Base-by-base conservation (phyloP, 2,329 filamentous ascomycete genomes). In the Colletotrichum sojae region DNA sequence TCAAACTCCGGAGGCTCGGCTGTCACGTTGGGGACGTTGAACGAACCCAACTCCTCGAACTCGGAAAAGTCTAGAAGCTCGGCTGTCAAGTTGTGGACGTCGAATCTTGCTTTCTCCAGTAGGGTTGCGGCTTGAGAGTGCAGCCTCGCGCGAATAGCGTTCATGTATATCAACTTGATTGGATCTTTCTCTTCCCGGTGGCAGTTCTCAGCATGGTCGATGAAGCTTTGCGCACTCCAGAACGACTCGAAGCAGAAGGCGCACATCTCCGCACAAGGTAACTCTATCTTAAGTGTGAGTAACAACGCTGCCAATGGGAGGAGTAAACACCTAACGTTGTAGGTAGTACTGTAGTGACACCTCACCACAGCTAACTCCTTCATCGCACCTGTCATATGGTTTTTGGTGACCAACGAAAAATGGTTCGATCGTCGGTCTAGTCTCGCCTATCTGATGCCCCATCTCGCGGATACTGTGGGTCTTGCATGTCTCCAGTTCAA, bases 391-490 rank as follows among this genome's bases (percentile, higher is more conserved):
- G 16, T 43, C 40, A 43, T 13, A 5, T 12, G 40, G 40, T 43
- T 16, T 13, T 16, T 43, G 12, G 16, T 43, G 40, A 16, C 40
- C 16, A 43, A 43, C 40, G 40, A 12, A 43, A 43, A 43, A 43
- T 43, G 16, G 16, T 43, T 43, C 40, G 16, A 43, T 43, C 40
- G 12, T 43, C 40, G 40, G 40, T 16, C 40, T 16, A 43, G 40
- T 43, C 16, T 43, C 40, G 40, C 40, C 40, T 16, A 43, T 43
- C 40, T 43, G 16, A 43, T 43, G 40, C 40, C 40, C 40, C 16
- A 43, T 43, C 40, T 64, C 46, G 48, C 55, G 31, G 61, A 18
- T n/a, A n/a, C n/a, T n/a, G n/a, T n/a, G n/a, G n/a, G n/a, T n/a
- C n/a, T n/a, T n/a, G n/a, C n/a, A n/a, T n/a, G n/a, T n/a, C n/a